phyloP scores from a whole-genome alignment of 805 yeast genomes.

The Helenozyma baotianmanensis region DNA sequence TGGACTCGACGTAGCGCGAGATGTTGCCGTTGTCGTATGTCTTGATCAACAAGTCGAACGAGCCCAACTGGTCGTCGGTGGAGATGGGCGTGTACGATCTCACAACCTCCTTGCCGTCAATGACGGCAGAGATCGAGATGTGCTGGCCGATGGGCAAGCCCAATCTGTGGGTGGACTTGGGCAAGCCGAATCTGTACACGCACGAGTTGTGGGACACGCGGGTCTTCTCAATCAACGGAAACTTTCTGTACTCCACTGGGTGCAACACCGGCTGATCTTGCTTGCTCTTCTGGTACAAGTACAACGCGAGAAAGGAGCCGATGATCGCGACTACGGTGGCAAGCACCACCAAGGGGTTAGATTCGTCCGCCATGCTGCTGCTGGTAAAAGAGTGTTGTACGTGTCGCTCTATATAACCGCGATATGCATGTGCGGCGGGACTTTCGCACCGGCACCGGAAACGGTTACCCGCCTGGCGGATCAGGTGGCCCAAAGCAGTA shows the following conservation, averaged over 20 bases:
- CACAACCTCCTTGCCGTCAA: constrained; percentile 74
- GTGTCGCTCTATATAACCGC: not conserved
- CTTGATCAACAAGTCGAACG: constrained; percentile 81
- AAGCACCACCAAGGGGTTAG: constrained; percentile 37
- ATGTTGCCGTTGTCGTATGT: constrained; percentile 83
- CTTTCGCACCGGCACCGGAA: not conserved
- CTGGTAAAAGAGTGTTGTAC: not conserved
- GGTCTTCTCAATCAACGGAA: constrained; percentile 75
- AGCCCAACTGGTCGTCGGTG: constrained; percentile 71
- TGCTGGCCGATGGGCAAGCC: constrained; percentile 96
- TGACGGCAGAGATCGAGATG: constrained; percentile 69
- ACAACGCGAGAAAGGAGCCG: constrained; percentile 27
- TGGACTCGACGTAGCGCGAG: constrained; percentile 65
- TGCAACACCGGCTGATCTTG: constrained; percentile 51
- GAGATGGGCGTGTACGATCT: constrained; percentile 92
- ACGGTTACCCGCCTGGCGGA: not conserved
- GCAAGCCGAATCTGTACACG: constrained; percentile 78
- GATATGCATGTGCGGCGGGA: not conserved
- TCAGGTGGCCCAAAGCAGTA: no score
- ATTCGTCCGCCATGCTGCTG: constrained; percentile 30
- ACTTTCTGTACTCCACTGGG: constrained; percentile 65
- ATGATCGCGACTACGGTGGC: constrained; percentile 38
- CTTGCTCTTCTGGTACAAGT: constrained; percentile 30
- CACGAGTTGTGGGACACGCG: constrained; percentile 77
- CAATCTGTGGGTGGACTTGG: constrained; percentile 64